These are phyloP conservation scores for Solanum dulcamara DNA, from an alignment of 257 asterid genomes.

Conservation along the genomic window DNA sequence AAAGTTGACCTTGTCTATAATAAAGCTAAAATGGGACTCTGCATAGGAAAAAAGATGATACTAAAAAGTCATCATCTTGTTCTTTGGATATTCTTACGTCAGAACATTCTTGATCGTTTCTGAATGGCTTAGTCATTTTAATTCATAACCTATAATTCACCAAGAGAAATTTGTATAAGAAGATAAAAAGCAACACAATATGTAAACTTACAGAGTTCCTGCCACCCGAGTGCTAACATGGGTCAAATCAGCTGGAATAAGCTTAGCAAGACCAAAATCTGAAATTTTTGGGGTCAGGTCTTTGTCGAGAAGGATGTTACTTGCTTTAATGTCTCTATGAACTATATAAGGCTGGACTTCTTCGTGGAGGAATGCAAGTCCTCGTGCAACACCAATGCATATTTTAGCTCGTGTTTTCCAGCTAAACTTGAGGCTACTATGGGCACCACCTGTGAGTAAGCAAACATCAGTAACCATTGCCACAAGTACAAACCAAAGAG, in stretches of 20 bases:
- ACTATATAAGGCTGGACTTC: conserved; percentile 66
- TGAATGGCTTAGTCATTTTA: background rate
- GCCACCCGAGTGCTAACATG: conserved; percentile 93
- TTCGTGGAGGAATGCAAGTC: conserved; percentile 78
- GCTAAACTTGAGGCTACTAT: conserved; percentile 26
- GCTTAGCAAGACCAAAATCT: conserved; percentile 91
- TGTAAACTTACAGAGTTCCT: conserved; percentile 68
- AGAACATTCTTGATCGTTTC: background rate
- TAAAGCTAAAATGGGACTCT: background rate
- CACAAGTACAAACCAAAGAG: conserved; percentile 27
- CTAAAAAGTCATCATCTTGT: background rate
- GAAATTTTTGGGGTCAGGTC: conserved; percentile 75
- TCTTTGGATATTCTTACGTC: background rate
- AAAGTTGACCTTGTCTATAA: background rate
- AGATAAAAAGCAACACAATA: background rate
- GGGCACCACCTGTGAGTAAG: background rate
- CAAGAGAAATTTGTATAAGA: background rate
- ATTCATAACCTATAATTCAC: background rate
- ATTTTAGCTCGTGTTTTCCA: conserved; percentile 57
- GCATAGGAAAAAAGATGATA: background rate
- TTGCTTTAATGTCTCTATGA: conserved; percentile 87
- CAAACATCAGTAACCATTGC: background rate
- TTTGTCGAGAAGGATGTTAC: conserved; percentile 77
- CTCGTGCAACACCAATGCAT: conserved; percentile 74
- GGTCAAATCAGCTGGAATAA: conserved; percentile 52